Base-by-base conservation (phyloP, 371 early-diverging fungal species). In the Nematocida major region DNA sequence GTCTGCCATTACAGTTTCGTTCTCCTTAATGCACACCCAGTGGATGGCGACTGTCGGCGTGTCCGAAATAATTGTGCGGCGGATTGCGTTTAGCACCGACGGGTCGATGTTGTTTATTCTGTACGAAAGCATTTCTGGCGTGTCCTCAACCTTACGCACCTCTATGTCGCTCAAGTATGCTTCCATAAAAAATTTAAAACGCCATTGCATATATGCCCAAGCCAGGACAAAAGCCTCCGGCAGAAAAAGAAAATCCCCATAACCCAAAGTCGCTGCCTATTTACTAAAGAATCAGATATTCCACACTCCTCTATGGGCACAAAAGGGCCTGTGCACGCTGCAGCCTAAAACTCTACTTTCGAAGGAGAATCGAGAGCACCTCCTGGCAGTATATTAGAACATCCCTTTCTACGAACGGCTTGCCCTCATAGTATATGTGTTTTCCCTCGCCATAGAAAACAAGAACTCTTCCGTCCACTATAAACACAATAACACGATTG, bases 1-100 rank as follows among this genome's bases (percentile, higher is more conserved):
- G 82, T 99, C 99, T 67, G 91, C 91, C 80, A 99, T 89, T 45
- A 97, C 88, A 3, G 91, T 89, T 13, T 91, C 92, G 86, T 97
- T 95, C 87, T 94, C 90, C 86, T 88, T 84, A 62, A 97, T 88
- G 82, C 89, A 94, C 13, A 97, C 94, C 49, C 89, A 88, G 81
- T 97, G 96, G 59, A 96, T 94, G 7, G 97, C 96, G 11, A 84
- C 54, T 18, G 82, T 78, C 3, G 83, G 82, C 3, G 81, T 66
- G 62, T 68, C 68, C 9, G 66, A 62, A 4, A 73, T 36, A 66
- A 73, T 50, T 9, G 66, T 66, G 20, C 76, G 28, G 20, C 76
- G 38, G 0, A 73, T 20, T 22, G 76, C 76, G 39, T 73, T 73
- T 3, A 63, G 36, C 28, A 63, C 49, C 20, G 76, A 66, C 20